Base-by-base conservation (phyloP, 208 protist species). In the Porcisia hertigi region DNA sequence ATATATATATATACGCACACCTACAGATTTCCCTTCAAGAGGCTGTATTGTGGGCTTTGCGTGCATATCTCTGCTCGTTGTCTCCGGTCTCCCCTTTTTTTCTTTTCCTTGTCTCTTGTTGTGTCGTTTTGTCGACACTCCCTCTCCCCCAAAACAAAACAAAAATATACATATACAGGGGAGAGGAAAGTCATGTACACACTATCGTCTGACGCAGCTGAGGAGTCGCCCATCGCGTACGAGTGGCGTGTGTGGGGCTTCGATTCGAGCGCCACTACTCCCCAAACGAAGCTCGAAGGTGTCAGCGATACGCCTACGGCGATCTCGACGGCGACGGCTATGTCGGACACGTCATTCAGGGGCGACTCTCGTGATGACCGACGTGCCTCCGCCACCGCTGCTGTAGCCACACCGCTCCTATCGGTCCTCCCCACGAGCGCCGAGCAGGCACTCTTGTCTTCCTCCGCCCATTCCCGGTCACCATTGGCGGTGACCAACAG, bases 221-320 rank as follows among this genome's bases (percentile, higher is more conserved):
- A 39, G 30, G 67, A 71, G 30, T 43, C 67, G 7, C 4, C 49
- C 34, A 30, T 47, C 47, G 25, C 49, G 49, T 71, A 43, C 52
- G 67, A 71, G 52, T 58, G 49, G 43, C 67, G 67, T 16, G 67
- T 71, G 52, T 71, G 67, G 67, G 49, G 67, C 67, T 59, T 47
- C 23, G 67, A 60, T 16, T 60, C 52, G 52, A 43, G 47, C 34
- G 52, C 30, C 18, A 36, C 67, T 25, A 11, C 65, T 7, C 12
- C 47, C 1, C 43, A 23, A 16, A 20, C 36, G 45, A 43, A n/a
- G 45, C 9, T 53, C 52, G 34, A 20, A 16, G 30, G 36, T 14
- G 49, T 11, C 47, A 58, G 34, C 11, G 34, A 71, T 23, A 30
- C 8, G 30, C 14, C 49, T 0, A 59, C 12, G 52, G 30, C 16